These are phyloP conservation scores for Tetrahymena borealis DNA, from an alignment of 73 alveolate genomes.

Conservation along the genomic window DNA sequence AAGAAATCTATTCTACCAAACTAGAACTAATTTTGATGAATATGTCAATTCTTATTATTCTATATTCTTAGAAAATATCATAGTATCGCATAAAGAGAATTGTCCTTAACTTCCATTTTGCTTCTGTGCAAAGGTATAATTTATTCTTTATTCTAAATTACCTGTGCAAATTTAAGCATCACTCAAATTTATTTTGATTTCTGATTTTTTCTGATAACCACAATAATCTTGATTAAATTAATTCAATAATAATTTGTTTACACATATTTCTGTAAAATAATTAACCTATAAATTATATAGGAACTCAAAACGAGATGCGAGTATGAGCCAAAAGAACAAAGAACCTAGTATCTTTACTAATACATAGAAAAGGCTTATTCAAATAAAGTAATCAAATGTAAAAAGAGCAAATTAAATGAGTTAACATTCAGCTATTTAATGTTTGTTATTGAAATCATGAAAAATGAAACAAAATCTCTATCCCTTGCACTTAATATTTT, in stretches of 20 bases:
- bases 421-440: background rate
- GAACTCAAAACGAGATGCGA: background rate
- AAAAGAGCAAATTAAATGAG: background rate
- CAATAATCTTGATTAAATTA: background rate
- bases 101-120: background rate
- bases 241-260: no score
- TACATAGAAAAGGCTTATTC: background rate
- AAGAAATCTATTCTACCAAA: background rate
- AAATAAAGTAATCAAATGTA: background rate
- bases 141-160: no score
- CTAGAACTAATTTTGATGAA: background rate
- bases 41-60: background rate
- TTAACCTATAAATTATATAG: background rate
- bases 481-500: background rate
- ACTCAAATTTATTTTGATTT: no score
- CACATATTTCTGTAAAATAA: background rate
- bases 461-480: background rate
- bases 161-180: no score
- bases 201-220: no score
- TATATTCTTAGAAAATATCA: background rate
- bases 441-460: background rate
- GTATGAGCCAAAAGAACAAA: background rate
- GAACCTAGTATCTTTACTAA: background rate
- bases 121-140: background rate
- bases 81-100: background rate